Base-by-base conservation (phyloP, 345 rosid genomes). In the Arabidopsis suecica region DNA sequence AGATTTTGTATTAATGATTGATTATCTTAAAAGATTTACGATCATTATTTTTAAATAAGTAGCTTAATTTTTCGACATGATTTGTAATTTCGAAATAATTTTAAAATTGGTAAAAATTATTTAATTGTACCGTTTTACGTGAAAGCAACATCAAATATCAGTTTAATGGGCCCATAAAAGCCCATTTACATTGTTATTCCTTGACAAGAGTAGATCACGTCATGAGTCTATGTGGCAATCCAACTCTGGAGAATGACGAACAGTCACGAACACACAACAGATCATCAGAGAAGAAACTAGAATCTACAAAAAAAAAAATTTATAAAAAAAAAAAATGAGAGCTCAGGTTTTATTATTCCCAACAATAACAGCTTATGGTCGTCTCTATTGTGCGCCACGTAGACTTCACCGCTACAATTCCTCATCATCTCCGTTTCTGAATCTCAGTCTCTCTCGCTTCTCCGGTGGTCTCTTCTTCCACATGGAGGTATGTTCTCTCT, bases 401-500 rank as follows among this genome's bases (percentile, higher is more conserved):
- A 62, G 82, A n/a, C 76, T 60, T 11, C 63, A 37, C 77, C 79
- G 63, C 61, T 70, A 33, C 65, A 79, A 6, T 14, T 58, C 68
- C 18, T 59, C 54, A 20, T 20, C 23, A n/a, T 64, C 23, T 64
- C 71, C 30, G 53, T 72, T 57, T 41, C 65, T 57, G 5, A 71
- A 56, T 63, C 71, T 70, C 71, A 63, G 10, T 44, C 71, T 70
- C 63, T 76, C 53, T 59, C 41, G 77, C 14, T 65, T 71, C 74
- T 61, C 81, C 69, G 47, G 64, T 59, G 30, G 47, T 37, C 30
- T 59, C 45, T 1, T 71, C 74, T 81, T 71, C 76, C 61, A 65
- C 79, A 93, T 90, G 98, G 90, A 90, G 98, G 98, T 93, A 59
- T 18, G 7, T 16, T 5, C 68, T 61, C 71, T 65, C 73, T 69